Conservation (phyloP, 495 filamentous ascomycete species). For the Talaromyces ruber region DNA sequence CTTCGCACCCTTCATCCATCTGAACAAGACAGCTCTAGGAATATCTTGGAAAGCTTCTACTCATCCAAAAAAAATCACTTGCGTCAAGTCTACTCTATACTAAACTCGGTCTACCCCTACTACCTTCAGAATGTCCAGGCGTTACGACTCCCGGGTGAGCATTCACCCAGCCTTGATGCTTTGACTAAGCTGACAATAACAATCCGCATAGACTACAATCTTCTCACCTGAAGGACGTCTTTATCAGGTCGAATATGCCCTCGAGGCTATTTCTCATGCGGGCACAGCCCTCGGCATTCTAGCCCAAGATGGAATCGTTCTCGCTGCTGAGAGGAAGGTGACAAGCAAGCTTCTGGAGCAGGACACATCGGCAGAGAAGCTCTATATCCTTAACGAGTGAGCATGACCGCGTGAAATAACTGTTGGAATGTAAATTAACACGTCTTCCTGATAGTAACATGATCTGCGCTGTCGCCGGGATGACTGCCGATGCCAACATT, state of each 20-base stretch:
- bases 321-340: conserved; percentile 98
- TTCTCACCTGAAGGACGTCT: conserved; percentile 98
- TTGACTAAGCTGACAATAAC: conserved; percentile 38
- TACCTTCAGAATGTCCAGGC: conserved; percentile 70
- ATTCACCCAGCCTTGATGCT: conserved; percentile 7
- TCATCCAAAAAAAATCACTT: neutral
- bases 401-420: neutral
- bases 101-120: neutral
- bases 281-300: conserved; percentile 94
- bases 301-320: conserved; percentile 95
- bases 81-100: neutral
- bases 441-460: conserved; percentile 64
- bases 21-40: neutral
- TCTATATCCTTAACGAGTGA: conserved; percentile 97
- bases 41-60: neutral
- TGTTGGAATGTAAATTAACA: neutral
- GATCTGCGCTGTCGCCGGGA: conserved; percentile 98
- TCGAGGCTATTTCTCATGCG: conserved; percentile 97
- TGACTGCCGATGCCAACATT: conserved; percentile 99
- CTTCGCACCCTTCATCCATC: conserved; percentile 11
- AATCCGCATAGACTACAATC: conserved; percentile 76
- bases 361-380: conserved; percentile 98
- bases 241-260: conserved; percentile 98
- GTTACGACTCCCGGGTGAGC: conserved; percentile 93
- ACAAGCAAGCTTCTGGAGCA: conserved; percentile 98